Evolutionary conservation across 2,329 filamentous ascomycete genomes (phyloP), one percentile per base, ranked within the genome.

Genomic region (Verticillium tricorpus): DNA sequence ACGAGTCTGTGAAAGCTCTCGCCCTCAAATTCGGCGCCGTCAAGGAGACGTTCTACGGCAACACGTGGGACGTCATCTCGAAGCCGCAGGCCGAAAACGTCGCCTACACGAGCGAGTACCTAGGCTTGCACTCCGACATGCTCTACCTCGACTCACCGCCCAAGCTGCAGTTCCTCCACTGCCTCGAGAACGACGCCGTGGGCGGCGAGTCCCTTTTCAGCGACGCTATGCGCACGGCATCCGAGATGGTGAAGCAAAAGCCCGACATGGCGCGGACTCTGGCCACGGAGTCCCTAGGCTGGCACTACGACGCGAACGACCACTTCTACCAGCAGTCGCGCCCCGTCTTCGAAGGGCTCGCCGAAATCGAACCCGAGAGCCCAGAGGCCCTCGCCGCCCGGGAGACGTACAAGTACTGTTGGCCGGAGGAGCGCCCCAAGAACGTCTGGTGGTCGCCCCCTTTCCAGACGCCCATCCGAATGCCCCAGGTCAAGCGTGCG

Each of bases 101-200:
- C 4, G 94, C 95, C 11, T 93, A 98, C 77, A 97, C 94, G 1
- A 89, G 85, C 70, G 83, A 89, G 57, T 89, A 88, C 70, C 86
- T 98, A 1, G 91, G 91, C 17, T 87, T 97, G 57, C 95, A 99
- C 77, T 95, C 97, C 85, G 95, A 98, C 72, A 83, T 98, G 50
- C 82, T 97, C 61, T 98, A 98, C 77, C 89, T 95, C 76, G 78
- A 84, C 15, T 85, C 91, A 58, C 87, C 91, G 2, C 94, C 94
- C 0, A 87, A 89, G 35, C 85, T 95, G 59, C 94, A 99, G 75
- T 80, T 98, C 28, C 85, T 98, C 4, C 95, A 98, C 76, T 97
- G 93, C 70, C 81, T 98, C 52, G 85, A 90, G 65, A 96, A 96
- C 69, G 89, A 87, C 1, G 89, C 88, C 67, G 77, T 83, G 0